A percentile compares a stretch with the other conserved stretches of the same genome.
Evolutionary conservation across 306 rosid genomes (phyloP).

Genomic region (Trichosanthes truncata): DNA sequence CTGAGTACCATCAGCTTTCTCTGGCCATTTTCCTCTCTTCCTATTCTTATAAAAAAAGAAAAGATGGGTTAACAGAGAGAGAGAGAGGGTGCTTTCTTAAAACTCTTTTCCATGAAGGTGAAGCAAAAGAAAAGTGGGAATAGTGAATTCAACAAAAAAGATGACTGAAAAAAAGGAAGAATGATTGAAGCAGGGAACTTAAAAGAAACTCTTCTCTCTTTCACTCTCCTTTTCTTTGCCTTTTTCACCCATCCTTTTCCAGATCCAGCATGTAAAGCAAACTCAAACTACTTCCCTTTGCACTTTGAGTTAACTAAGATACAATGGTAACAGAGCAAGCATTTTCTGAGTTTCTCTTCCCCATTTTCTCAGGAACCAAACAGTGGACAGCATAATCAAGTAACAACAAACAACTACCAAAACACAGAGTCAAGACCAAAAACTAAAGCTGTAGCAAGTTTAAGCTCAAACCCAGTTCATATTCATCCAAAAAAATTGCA

Average conservation of each 20-base stretch:
- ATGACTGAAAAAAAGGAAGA: slow-evolving; percentile 19
- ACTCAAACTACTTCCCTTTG: slow-evolving; percentile 31
- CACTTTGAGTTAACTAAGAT: background rate
- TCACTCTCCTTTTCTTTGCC: slow-evolving; percentile 16
- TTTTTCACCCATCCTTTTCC: slow-evolving; percentile 23
- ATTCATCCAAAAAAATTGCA: background rate
- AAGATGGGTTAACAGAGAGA: background rate
- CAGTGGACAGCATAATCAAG: background rate
- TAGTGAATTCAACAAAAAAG: background rate
- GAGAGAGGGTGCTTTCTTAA: background rate
- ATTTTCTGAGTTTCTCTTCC: background rate
- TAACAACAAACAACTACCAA: background rate
- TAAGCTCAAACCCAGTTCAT: slow-evolving; percentile 2
- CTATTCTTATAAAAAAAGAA: background rate
- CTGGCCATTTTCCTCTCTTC: background rate
- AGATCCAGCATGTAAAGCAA: slow-evolving; percentile 55
- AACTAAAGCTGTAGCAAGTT: background rate
- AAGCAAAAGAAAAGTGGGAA: background rate
- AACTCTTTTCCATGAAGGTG: background rate
- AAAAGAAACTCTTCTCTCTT: slow-evolving; percentile 22
- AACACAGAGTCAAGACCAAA: background rate
- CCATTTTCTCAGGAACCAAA: background rate
- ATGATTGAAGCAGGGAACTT: slow-evolving; percentile 49
- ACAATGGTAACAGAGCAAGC: background rate
- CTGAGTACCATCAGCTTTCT: background rate